phyloP scores from a whole-genome alignment of 2,329 filamentous ascomycete species.

The Xylaria sp. region DNA sequence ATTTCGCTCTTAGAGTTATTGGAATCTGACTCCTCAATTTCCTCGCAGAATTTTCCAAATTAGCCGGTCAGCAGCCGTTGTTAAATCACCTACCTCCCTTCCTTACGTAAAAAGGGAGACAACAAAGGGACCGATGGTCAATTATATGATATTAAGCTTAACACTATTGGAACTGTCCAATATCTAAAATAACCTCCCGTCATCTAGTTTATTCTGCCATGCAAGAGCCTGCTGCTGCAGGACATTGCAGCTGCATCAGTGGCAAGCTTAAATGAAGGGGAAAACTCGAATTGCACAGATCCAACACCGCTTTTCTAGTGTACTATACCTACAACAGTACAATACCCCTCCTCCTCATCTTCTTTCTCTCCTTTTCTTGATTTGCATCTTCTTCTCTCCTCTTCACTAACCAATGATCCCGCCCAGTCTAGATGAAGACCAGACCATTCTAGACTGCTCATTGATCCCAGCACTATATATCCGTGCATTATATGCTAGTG shows the following conservation, averaged over 20 bases:
- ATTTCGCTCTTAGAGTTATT: neutral
- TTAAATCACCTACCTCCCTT: neutral
- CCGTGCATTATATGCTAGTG: neutral
- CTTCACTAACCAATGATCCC: neutral
- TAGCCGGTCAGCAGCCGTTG: constrained; percentile 2
- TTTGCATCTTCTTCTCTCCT: neutral
- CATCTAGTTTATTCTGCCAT: neutral
- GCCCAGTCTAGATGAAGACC: constrained; percentile 6
- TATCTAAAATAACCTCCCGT: neutral
- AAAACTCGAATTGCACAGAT: neutral
- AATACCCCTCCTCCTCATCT: neutral
- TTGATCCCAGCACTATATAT: constrained; percentile 1
- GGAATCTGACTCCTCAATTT: constrained; percentile 1
- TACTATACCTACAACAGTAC: neutral
- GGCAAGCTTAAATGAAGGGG: neutral
- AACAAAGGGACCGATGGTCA: neutral
- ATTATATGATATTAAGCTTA: neutral
- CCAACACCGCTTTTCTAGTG: neutral
- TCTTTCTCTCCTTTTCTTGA: neutral
- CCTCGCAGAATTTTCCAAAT: constrained; percentile 3
- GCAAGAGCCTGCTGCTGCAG: constrained; percentile 11
- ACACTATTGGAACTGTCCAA: neutral
- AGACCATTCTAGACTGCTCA: neutral
- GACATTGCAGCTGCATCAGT: constrained; percentile 16
- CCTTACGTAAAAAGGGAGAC: neutral